Evolutionary conservation across 192 early-diverging fungal genomes (phyloP).

Genomic region (Neocallimastix lanati): DNA sequence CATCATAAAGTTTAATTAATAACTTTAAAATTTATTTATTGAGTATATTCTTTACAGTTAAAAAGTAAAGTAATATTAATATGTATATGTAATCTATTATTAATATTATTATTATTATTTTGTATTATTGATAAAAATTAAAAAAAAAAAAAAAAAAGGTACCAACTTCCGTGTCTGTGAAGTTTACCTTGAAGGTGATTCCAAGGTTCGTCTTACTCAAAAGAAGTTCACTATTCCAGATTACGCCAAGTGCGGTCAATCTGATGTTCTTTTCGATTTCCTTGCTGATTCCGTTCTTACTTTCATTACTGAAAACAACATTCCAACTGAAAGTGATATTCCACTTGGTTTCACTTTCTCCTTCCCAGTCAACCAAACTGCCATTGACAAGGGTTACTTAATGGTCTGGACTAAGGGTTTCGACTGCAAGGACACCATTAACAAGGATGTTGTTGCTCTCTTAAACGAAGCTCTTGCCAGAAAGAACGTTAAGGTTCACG

Average conservation of each 20-base stretch:
- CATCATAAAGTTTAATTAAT: constrained; percentile 33
- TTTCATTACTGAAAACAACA: constrained; percentile 35
- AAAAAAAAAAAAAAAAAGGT: background rate
- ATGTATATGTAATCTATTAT: too few species aligned
- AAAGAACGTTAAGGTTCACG: constrained; percentile 49
- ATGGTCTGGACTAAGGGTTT: constrained; percentile 76
- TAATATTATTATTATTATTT: constrained; percentile 33
- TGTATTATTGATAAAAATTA: too few species aligned
- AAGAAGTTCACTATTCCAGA: constrained; percentile 51
- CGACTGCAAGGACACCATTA: constrained; percentile 47
- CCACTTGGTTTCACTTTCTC: constrained; percentile 84
- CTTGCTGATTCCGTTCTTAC: constrained; percentile 71
- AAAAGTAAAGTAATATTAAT: constrained; percentile 55
- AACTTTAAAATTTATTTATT: background rate
- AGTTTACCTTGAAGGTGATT: constrained; percentile 57
- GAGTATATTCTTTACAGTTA: too few species aligned
- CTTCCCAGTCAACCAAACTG: constrained; percentile 81
- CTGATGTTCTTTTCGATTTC: constrained; percentile 63
- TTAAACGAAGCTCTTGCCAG: constrained; percentile 47
- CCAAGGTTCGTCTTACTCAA: constrained; percentile 39
- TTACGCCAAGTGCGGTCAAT: constrained; percentile 60
- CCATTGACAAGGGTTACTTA: constrained; percentile 22
- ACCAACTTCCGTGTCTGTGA: constrained; percentile 82
- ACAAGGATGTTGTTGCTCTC: constrained; percentile 68
- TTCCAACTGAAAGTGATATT: constrained; percentile 5